Base-by-base conservation (phyloP, 306 rosid species). In the Dalbergia oliveri region DNA sequence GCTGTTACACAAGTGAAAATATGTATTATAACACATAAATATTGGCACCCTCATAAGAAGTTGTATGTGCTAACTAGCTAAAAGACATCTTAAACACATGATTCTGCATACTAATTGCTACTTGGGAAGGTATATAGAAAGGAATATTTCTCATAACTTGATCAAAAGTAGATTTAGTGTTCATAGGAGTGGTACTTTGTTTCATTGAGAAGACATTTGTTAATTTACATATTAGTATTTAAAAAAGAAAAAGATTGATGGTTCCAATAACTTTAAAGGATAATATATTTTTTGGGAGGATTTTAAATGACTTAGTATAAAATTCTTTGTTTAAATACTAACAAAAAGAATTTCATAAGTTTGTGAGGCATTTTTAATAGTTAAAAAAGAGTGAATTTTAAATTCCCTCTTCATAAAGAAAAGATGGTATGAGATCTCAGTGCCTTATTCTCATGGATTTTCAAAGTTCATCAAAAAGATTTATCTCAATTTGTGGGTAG, bases 1-100 rank as follows among this genome's bases (percentile, higher is more conserved):
- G 78, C 98, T 94, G 88, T 69, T 66, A 73, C 56, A 76, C 62
- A 53, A 70, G 10, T 43, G 16, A 75, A 63, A 63, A 7, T 58
- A 34, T 5, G 16, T 49, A 56, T 16, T 39, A 15, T 26, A 10
- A 54, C 15, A 37, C 9, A 62, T 26, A 0, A 50, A 79, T 33
- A 15, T 47, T 35, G 51, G 53, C 23, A 34, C 14, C 45, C 13
- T 63, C 11, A 10, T 34, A 12, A 34, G 43, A 61, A 13, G 66
- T 63, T 63, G 6, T 15, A 15, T 4, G 34, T 61, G 3, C 21
- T 63, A 11, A 6, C 14, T 19, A 9, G 64, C 64, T 21, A 58
- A 58, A 58, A 12, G 12, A 58, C 35, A 9, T 58, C 35, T 19
- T 57, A 57, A 9, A 18, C 35, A 58, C 64, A 19, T 18, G 10